Evolutionary conservation across 192 early-diverging fungal genomes (phyloP).

Genomic region (Coemansia erecta): DNA sequence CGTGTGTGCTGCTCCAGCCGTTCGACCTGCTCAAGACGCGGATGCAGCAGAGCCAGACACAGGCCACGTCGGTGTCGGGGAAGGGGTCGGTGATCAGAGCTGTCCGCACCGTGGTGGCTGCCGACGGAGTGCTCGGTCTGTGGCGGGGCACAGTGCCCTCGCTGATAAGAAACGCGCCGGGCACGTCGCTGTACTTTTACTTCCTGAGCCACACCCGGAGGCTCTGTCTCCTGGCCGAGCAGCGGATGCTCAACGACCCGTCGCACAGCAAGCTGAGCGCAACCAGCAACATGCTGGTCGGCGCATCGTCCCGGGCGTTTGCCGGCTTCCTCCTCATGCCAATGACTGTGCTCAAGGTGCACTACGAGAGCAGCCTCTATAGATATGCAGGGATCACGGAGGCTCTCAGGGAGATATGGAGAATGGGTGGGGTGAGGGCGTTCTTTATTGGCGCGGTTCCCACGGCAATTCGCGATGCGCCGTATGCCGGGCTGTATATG

Average conservation of each 20-base stretch:
- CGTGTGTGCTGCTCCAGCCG: conserved; percentile 82
- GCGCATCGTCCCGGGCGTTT: conserved; percentile 65
- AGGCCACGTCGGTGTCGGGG: conserved; percentile 29
- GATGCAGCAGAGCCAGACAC: conserved; percentile 59
- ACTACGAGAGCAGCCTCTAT: conserved; percentile 88
- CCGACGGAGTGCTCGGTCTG: conserved; percentile 46
- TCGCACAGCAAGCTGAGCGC: conserved; percentile 47
- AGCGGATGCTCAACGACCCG: conserved; percentile 12
- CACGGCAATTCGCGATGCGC: conserved; percentile 85
- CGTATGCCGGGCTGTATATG: conserved; percentile 87
- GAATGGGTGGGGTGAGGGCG: conserved; percentile 67
- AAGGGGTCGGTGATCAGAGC: conserved; percentile 45
- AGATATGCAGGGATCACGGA: conserved; percentile 69
- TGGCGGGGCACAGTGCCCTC: conserved; percentile 52
- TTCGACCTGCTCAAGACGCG: conserved; percentile 86
- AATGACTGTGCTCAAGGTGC: conserved; percentile 87
- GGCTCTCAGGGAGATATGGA: conserved; percentile 68
- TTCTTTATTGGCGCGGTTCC: conserved; percentile 86
- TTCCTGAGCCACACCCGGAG: conserved; percentile 51
- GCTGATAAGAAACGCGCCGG: conserved; percentile 48
- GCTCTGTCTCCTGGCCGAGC: conserved; percentile 23
- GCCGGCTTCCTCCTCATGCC: conserved; percentile 92
- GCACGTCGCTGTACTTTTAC: conserved; percentile 62
- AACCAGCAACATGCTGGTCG: conserved; percentile 67
- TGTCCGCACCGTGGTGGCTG: conserved; percentile 59